phyloP scores from a whole-genome alignment of 805 yeast species.

The Yamadazyma olivae region DNA sequence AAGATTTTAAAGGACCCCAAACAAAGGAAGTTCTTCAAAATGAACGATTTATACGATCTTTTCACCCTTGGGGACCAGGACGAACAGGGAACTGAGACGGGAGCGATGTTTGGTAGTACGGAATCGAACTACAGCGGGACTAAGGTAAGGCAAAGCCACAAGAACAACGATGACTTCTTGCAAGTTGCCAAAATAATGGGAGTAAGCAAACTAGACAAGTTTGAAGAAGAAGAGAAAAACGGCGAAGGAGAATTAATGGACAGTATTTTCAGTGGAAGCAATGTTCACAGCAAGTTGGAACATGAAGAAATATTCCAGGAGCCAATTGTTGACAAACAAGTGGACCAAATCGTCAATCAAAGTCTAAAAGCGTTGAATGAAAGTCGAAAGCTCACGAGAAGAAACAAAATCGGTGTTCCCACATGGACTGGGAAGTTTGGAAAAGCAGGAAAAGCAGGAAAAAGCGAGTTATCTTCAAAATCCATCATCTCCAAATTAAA shows the following conservation, averaged over 20 bases:
- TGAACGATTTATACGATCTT: conserved; percentile 86
- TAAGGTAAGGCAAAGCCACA: conserved; percentile 18
- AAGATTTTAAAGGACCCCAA: conserved; percentile 94
- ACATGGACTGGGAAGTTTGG: conserved; percentile 98
- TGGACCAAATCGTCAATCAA: conserved; percentile 48
- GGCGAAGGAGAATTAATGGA: conserved; percentile 71
- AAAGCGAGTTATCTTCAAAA: conserved; percentile 33
- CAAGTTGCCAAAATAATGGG: conserved; percentile 66
- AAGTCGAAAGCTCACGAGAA: conserved; percentile 53
- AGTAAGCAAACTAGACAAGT: conserved; percentile 68
- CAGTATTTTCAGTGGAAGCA: conserved; percentile 60
- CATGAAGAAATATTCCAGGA: conserved; percentile 68
- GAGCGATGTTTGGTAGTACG: conserved; percentile 6
- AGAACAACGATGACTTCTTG: conserved; percentile 62
- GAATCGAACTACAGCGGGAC: conserved; percentile 3
- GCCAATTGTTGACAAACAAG: conserved; percentile 59
- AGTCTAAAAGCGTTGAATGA: conserved; percentile 57
- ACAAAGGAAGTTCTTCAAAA: conserved; percentile 88
- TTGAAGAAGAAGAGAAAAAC: conserved; percentile 36
- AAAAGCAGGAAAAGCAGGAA: conserved; percentile 57
- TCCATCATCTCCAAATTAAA: conserved; percentile 8
- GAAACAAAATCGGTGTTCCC: conserved; percentile 66
- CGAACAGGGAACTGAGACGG: conserved; percentile 55
- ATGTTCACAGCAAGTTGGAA: conserved; percentile 69
- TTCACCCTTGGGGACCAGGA: conserved; percentile 79